Conservation (phyloP, 164 flowering plant genomes). For the Umbellularia californica region DNA sequence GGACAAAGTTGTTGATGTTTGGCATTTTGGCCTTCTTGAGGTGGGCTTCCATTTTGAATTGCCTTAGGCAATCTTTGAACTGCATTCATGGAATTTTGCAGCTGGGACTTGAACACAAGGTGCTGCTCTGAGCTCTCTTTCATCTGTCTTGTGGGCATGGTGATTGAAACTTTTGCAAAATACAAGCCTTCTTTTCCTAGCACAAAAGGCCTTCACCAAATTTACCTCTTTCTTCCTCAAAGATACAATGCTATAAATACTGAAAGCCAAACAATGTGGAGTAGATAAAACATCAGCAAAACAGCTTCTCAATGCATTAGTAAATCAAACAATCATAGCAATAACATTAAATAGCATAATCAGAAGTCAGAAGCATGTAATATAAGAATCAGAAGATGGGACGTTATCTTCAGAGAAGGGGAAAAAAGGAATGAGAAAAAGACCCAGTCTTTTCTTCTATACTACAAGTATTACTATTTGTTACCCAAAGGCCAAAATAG, state of each 20-base stretch:
- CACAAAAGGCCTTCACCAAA: constrained; percentile 15
- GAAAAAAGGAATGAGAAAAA: constrained; percentile 22
- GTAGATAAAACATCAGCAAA: constrained; percentile 38
- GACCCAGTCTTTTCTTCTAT: neutral
- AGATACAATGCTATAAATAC: constrained; percentile 20
- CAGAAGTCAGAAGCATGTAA: neutral
- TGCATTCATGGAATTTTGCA: constrained; percentile 48
- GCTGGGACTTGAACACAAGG: constrained; percentile 57
- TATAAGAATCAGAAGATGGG: neutral
- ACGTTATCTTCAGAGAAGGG: constrained; percentile 17
- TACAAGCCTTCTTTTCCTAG: neutral
- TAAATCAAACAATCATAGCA: constrained; percentile 22
- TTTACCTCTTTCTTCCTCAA: constrained; percentile 15
- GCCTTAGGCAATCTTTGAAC: constrained; percentile 48
- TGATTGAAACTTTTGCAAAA: constrained; percentile 13
- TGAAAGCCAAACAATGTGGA: constrained; percentile 26
- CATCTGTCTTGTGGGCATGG: constrained; percentile 82
- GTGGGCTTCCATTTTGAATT: constrained; percentile 58
- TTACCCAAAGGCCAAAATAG: constrained; percentile 18
- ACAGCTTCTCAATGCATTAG: constrained; percentile 18
- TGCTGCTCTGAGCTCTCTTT: constrained; percentile 80
- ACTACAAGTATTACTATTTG: constrained; percentile 42
- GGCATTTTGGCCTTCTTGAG: constrained; percentile 37
- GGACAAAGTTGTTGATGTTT: constrained; percentile 36
- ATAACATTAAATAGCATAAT: constrained; percentile 9